Percentiles rank a stretch among this genome's conserved stretches.
These are phyloP conservation scores for Grammothele lineata DNA, from an alignment of 768 basidiomycete genomes.

Conservation along the genomic window DNA sequence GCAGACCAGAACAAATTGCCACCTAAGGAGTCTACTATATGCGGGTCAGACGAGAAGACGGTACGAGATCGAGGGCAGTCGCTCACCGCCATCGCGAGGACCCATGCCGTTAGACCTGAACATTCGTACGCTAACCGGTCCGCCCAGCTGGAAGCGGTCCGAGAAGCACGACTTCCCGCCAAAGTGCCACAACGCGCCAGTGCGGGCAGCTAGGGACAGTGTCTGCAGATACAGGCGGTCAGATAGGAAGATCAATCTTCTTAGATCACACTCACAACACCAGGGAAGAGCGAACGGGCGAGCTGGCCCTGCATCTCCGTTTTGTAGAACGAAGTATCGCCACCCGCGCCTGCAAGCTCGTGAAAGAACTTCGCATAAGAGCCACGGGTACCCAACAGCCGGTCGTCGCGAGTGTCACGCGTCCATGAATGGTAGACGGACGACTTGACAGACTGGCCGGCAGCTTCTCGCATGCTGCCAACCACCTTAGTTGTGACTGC, in stretches of 20 bases:
- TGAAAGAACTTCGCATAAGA: conserved; percentile 57
- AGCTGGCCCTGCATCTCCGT: conserved; percentile 61
- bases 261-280: conserved; percentile 44
- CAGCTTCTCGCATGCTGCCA: conserved; percentile 85
- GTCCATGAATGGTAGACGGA: conserved; percentile 75
- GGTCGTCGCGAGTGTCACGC: conserved; percentile 73
- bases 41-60: too few relatives aligned
- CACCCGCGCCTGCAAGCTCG: conserved; percentile 78
- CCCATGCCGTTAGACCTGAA: conserved; percentile 79
- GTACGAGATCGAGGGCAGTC: too few relatives aligned
- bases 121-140: conserved; percentile 78
- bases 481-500: too few relatives aligned
- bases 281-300: conserved; percentile 52
- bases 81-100: conserved; percentile 66
- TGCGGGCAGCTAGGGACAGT: conserved; percentile 65
- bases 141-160: conserved; percentile 92
- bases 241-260: conserved; percentile 1
- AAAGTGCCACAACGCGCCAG: conserved; percentile 69
- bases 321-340: conserved; percentile 76
- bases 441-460: conserved; percentile 79
- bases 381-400: conserved; percentile 58
- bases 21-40: conserved; percentile 77
- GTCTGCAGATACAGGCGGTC: conserved; percentile 39
- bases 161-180: conserved; percentile 54
- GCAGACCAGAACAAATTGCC: conserved; percentile 80